Conservation (phyloP, 352 stramenopile species). For the Pythium apleroticum region DNA sequence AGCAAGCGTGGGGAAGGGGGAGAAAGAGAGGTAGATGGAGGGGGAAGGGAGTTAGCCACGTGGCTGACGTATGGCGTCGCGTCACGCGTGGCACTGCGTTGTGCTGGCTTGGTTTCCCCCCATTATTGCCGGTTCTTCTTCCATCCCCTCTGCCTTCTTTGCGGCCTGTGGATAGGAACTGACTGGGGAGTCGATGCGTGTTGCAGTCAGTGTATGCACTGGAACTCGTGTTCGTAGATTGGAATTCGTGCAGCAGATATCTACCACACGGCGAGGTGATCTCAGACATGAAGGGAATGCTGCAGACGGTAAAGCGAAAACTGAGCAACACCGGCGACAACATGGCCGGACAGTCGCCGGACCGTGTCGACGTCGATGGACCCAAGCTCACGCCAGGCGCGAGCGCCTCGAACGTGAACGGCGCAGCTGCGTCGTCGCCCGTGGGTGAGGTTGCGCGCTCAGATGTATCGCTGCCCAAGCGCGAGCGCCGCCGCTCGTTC, state of each 20-base stretch:
- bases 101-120: neutral
- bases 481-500: conserved; percentile 79
- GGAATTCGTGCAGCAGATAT: conserved; percentile 3
- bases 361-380: conserved; percentile 66
- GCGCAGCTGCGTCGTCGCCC: conserved; percentile 37
- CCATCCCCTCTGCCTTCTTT: neutral
- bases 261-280: conserved; percentile 21
- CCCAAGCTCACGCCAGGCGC: conserved; percentile 27
- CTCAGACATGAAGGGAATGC: conserved; percentile 86
- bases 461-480: conserved; percentile 81
- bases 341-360: conserved; percentile 45
- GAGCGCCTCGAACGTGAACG: conserved; percentile 8
- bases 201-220: conserved; percentile 17
- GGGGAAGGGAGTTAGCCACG: neutral
- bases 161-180: neutral
- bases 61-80: neutral
- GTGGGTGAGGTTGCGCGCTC: conserved; percentile 74
- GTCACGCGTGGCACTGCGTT: conserved; percentile 2
- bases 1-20: neutral
- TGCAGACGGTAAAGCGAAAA: conserved; percentile 89
- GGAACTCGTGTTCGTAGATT: conserved; percentile 22
- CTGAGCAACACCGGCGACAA: conserved; percentile 84
- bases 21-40: neutral
- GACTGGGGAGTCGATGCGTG: neutral
- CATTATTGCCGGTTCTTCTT: neutral